These are phyloP conservation scores for Microbotryomycetes sp. DNA, from an alignment of 1,284 basidiomycete species.

Conservation along the genomic window DNA sequence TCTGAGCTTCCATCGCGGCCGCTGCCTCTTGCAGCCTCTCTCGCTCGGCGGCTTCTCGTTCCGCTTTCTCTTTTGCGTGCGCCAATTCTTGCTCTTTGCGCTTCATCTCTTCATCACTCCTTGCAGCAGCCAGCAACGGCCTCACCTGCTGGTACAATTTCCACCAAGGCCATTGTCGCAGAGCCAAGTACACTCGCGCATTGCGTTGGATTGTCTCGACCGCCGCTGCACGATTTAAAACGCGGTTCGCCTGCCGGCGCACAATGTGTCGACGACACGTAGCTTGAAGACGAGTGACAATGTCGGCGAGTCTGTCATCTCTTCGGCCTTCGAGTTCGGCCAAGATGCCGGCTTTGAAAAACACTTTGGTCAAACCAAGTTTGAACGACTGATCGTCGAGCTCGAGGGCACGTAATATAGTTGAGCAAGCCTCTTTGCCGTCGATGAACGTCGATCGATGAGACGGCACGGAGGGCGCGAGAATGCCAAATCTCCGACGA, in stretches of 20 bases:
- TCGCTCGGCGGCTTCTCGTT: constrained; percentile 72
- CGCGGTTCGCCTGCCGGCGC: constrained; percentile 86
- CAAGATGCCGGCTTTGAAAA: constrained; percentile 97
- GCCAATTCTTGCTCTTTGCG: constrained; percentile 80
- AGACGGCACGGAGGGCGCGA: constrained; percentile 76
- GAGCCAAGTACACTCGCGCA: constrained; percentile 78
- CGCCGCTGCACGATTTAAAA: constrained; percentile 85
- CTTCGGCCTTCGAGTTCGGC: constrained; percentile 95
- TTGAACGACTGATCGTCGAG: constrained; percentile 78
- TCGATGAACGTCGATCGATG: constrained; percentile 88
- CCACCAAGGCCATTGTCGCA: constrained; percentile 99
- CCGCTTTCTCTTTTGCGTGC: constrained; percentile 72
- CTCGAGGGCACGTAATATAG: constrained; percentile 87
- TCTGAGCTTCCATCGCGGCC: constrained; percentile 71
- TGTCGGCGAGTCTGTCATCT: constrained; percentile 75
- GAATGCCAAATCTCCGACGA: constrained; percentile 90
- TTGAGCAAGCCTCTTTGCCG: constrained; percentile 81
- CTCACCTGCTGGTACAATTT: constrained; percentile 89
- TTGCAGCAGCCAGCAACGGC: constrained; percentile 83
- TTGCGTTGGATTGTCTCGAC: constrained; percentile 90
- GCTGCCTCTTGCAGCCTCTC: constrained; percentile 69
- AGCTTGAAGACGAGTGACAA: constrained; percentile 85
- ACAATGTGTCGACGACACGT: constrained; percentile 77
- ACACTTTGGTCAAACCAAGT: constrained; percentile 95
- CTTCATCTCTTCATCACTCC: constrained; percentile 84